A percentile compares a stretch with the other conserved stretches of the same genome.
Conservation (phyloP, 2,329 filamentous ascomycete genomes). For the Aspergillus texensis region DNA sequence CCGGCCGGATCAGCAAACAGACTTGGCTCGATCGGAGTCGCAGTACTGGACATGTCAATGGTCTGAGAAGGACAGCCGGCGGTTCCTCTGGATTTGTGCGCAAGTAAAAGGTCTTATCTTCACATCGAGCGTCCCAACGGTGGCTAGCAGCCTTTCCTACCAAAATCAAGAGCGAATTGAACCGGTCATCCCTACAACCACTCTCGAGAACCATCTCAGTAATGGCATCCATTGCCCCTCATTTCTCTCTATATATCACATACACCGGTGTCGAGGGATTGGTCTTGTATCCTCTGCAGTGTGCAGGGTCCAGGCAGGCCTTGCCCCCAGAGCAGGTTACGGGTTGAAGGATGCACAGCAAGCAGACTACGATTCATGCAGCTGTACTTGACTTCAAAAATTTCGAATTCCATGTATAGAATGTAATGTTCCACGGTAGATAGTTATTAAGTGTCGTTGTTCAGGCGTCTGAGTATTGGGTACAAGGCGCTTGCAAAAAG, state of each 20-base stretch:
- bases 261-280: background rate
- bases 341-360: background rate
- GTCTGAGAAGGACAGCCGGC: constrained; percentile 41
- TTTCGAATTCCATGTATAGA: background rate
- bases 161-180: background rate
- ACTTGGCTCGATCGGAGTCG: constrained; percentile 43
- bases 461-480: background rate
- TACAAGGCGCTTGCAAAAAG: background rate
- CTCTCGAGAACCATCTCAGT: background rate
- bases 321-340: background rate
- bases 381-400: background rate
- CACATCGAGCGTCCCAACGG: background rate
- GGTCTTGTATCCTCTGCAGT: background rate
- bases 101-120: constrained; percentile 20
- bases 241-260: background rate
- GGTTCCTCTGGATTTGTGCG: constrained; percentile 42
- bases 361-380: background rate
- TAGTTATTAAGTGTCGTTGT: background rate
- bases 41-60: constrained; percentile 35
- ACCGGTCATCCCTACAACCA: background rate
- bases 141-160: background rate
- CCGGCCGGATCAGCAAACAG: constrained; percentile 40
- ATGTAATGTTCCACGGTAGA: background rate
- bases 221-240: background rate
- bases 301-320: background rate